Base-by-base conservation (phyloP, 2,329 filamentous ascomycete species). In the Verticillium zaregamsianum region DNA sequence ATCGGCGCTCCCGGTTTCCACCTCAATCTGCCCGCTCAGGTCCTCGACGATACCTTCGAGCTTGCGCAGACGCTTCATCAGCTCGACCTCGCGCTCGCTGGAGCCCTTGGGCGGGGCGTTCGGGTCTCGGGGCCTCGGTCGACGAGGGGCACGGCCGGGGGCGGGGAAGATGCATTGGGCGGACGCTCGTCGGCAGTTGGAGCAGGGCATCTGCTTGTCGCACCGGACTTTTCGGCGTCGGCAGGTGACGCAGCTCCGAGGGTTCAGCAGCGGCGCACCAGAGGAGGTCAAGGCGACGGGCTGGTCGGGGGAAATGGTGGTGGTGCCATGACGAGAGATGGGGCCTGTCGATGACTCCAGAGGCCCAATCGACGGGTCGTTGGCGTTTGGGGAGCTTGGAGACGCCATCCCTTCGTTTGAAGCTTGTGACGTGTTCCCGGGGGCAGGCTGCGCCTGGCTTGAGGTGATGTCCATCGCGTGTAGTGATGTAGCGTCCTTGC, bases 21-120 rank as follows among this genome's bases (percentile, higher is more conserved):
- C 40, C 25, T 45, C 28, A 31, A 40, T 54, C 73, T 89, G 86
- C 7, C 86, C 83, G 71, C 86, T 89, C 58, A 89, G 72, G 66
- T 89, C 86, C 72, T 89, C 85, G 17, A 93, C 90, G 32, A 93
- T 91, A 55, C 89, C 89, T 72, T 93, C 90, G 31, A 93, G 76
- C 72, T 90, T 89, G 64, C 86, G 80, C 71, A 93, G 71, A 14
- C 90, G 80, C 73, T 91, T 90, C 73, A 93, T 79, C 63, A 93
- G 77, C 76, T 93, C 90, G 52, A 83, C 77, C 73, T 89, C 86
- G 55, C 86, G 80, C 70, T 87, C 84, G 68, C 81, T 87, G 61
- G 84, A 83, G 59, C 80, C 83, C 68, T 84, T 84, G n/a, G 79
- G 75, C 23, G 80, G 77, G 59, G 85, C 86, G 69, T 89, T 89